A percentile compares a stretch with the other conserved stretches of the same genome.
Conservation (phyloP, 176 grass and related monocot species). For the Zoysia pacifica region DNA sequence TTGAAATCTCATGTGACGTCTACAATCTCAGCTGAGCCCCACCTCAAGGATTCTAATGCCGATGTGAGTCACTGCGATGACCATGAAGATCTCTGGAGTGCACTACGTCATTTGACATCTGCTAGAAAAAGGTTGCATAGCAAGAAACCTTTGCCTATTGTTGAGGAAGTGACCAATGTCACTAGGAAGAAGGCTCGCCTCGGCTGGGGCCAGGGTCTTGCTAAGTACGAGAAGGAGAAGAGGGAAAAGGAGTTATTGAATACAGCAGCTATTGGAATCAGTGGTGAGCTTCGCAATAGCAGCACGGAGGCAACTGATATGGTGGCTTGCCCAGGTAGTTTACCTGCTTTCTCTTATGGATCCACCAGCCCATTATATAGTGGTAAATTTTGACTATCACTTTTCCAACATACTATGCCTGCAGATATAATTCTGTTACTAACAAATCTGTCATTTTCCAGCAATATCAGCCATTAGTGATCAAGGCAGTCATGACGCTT, state of each 20-base stretch:
- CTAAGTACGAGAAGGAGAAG: constrained; percentile 59
- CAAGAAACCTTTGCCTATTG: constrained; percentile 8
- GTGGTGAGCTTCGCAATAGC: background rate
- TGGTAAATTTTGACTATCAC: background rate
- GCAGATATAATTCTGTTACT: background rate
- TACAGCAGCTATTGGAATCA: background rate
- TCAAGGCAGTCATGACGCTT: background rate
- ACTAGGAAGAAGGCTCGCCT: constrained; percentile 54
- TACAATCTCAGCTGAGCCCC: too few relatives aligned
- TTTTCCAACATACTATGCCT: background rate
- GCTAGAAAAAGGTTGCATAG: constrained; percentile 44
- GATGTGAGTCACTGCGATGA: background rate
- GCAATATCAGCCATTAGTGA: background rate
- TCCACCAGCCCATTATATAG: background rate
- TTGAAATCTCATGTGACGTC: too few relatives aligned
- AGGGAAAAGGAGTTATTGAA: constrained; percentile 13
- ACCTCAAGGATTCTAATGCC: too few relatives aligned
- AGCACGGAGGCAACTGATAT: too few relatives aligned
- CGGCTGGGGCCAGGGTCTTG: constrained; percentile 57
- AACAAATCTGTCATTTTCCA: background rate
- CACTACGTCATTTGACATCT: constrained; percentile 6
- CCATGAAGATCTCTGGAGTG: background rate
- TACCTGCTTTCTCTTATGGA: background rate
- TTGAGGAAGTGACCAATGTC: constrained; percentile 25
- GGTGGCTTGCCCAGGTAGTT: background rate